phyloP scores from a whole-genome alignment of 352 stramenopile genomes.

The Phytophthora pistaciae region DNA sequence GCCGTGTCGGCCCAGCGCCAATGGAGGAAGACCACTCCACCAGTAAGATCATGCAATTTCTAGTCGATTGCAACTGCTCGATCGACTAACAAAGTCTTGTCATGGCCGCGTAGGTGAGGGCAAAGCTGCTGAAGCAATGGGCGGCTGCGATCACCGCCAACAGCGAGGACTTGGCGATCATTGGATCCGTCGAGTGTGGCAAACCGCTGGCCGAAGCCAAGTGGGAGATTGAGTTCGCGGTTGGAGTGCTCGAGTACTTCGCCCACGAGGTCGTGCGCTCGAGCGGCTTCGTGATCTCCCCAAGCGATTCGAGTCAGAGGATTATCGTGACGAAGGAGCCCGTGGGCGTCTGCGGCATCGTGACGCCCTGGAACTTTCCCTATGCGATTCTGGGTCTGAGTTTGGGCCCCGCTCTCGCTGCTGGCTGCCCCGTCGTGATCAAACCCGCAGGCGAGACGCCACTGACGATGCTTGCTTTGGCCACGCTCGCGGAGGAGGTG shows the following conservation, averaged over 20 bases:
- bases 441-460: slow-evolving; percentile 98
- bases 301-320: slow-evolving; percentile 49
- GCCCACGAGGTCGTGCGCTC: slow-evolving; percentile 92
- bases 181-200: slow-evolving; percentile 96
- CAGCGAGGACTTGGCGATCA: slow-evolving; percentile 79
- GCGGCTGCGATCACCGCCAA: slow-evolving; percentile 64
- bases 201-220: slow-evolving; percentile 95
- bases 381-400: slow-evolving; percentile 98
- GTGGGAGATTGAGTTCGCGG: slow-evolving; percentile 94
- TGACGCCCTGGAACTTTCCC: slow-evolving; percentile 99
- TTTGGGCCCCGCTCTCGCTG: slow-evolving; percentile 90
- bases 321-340: slow-evolving; percentile 89
- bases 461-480: slow-evolving; percentile 94
- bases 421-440: slow-evolving; percentile 95
- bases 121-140: slow-evolving; percentile 77
- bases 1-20: slow-evolving; percentile 60
- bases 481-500: slow-evolving; percentile 87
- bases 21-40: slow-evolving; percentile 77
- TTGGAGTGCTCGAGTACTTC: slow-evolving; percentile 96
- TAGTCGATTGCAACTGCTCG: neutral
- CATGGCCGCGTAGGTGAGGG: slow-evolving; percentile 37
- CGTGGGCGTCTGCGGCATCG: slow-evolving; percentile 94
- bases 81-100: neutral
- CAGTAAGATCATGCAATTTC: slow-evolving; percentile 35
- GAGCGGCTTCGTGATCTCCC: slow-evolving; percentile 83